phyloP scores from a whole-genome alignment of 208 protist species.

The Crithidia sp. region DNA sequence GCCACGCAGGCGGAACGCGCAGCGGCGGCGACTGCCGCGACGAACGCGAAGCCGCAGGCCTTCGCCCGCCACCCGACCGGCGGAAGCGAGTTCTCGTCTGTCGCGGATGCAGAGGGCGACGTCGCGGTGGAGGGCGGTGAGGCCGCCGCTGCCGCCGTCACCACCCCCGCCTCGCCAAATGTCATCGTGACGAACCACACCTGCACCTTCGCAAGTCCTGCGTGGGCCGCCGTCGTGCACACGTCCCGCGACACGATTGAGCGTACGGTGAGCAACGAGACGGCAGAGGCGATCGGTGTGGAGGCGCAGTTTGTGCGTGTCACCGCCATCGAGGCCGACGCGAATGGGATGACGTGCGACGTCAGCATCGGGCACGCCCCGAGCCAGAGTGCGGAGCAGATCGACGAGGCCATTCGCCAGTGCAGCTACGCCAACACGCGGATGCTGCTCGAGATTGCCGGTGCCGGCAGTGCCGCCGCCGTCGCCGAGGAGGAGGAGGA shows the following conservation, averaged over 20 bases:
- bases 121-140: neutral
- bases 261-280: conserved; percentile 53
- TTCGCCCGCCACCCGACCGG: conserved; percentile 18
- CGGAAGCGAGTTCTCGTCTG: conserved; percentile 33
- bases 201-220: conserved; percentile 25
- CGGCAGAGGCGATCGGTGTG: conserved; percentile 41
- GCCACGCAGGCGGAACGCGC: conserved; percentile 3
- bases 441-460: conserved; percentile 31
- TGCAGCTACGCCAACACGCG: conserved; percentile 38
- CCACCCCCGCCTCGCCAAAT: conserved; percentile 14
- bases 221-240: conserved; percentile 46
- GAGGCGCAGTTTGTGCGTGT: conserved; percentile 48
- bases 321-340: conserved; percentile 28
- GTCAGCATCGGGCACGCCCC: conserved; percentile 46
- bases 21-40: conserved; percentile 7
- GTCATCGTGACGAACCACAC: conserved; percentile 44
- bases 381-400: conserved; percentile 1
- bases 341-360: conserved; percentile 29
- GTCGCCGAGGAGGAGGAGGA: neutral
- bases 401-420: conserved; percentile 33
- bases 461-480: neutral
- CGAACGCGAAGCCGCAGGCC: conserved; percentile 8
- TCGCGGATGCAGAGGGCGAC: conserved; percentile 16
- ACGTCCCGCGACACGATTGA: conserved; percentile 42
- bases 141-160: conserved; percentile 15